These are phyloP conservation scores for Salvia sclarea DNA, from an alignment of 305 asterid species.

Conservation along the genomic window DNA sequence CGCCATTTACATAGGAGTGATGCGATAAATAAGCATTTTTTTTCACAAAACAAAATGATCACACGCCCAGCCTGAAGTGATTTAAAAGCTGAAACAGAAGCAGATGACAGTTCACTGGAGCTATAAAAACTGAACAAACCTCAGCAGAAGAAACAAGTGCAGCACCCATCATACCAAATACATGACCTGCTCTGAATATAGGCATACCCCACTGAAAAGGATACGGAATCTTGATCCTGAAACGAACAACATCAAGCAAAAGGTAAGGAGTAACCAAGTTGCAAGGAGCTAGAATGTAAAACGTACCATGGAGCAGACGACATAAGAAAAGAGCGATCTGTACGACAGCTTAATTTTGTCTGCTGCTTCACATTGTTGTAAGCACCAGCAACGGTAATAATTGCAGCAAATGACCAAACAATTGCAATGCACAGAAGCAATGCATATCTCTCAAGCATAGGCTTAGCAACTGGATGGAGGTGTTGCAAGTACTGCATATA, in stretches of 20 bases:
- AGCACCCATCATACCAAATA: slow-evolving; percentile 93
- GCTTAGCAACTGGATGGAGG: slow-evolving; percentile 52
- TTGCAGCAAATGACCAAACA: slow-evolving; percentile 93
- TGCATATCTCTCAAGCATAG: slow-evolving; percentile 85
- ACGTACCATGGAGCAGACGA: slow-evolving; percentile 89
- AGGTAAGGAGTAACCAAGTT: slow-evolving; percentile 12
- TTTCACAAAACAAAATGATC: background rate
- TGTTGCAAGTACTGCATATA: slow-evolving; percentile 71
- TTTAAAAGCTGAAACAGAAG: background rate
- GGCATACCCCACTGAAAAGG: slow-evolving; percentile 99
- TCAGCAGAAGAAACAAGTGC: slow-evolving; percentile 91
- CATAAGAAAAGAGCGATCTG: slow-evolving; percentile 72
- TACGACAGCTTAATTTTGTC: slow-evolving; percentile 77
- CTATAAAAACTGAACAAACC: slow-evolving; percentile 46
- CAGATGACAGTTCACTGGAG: slow-evolving; percentile 10
- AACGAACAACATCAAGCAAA: slow-evolving; percentile 28
- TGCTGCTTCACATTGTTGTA: slow-evolving; percentile 65
- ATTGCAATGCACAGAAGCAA: slow-evolving; percentile 73
- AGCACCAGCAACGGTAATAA: slow-evolving; percentile 96
- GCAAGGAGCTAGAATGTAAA: slow-evolving; percentile 21
- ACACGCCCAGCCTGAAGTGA: background rate
- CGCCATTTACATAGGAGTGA: background rate
- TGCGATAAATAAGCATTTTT: background rate
- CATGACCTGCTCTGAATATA: slow-evolving; percentile 87
- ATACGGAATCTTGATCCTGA: slow-evolving; percentile 82